These are phyloP conservation scores for Alternaria ethzedia DNA, from an alignment of 2,329 filamentous ascomycete genomes.

Conservation along the genomic window DNA sequence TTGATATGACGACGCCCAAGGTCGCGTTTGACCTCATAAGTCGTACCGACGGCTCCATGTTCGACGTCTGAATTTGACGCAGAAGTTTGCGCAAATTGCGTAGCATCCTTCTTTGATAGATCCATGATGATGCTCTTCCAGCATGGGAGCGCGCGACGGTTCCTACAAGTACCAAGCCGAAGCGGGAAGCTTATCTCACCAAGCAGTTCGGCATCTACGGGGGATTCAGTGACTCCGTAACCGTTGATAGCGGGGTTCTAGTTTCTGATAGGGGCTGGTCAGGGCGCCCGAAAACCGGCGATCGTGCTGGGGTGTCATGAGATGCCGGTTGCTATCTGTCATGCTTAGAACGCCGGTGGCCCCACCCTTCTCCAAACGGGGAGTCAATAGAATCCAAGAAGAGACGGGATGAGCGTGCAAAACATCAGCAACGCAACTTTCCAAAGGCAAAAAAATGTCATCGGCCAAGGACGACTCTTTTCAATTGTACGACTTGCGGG, in stretches of 20 bases:
- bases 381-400: background rate
- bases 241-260: background rate
- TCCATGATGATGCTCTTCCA: background rate
- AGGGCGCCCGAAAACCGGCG: background rate
- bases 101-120: background rate
- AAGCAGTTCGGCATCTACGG: background rate
- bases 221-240: background rate
- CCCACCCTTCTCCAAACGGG: background rate
- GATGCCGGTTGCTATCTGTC: background rate
- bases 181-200: background rate
- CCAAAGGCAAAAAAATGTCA: background rate
- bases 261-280: background rate
- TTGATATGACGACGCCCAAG: conserved; percentile 16
- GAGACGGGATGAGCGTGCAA: background rate
- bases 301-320: background rate
- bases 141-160: background rate
- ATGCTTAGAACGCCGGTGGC: background rate
- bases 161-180: background rate
- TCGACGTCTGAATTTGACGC: conserved; percentile 4
- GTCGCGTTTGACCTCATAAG: conserved; percentile 8
- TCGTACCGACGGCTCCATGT: background rate
- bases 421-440: background rate
- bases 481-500: conserved; percentile 12
- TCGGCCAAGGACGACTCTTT: conserved; percentile 6
- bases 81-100: background rate